These are phyloP conservation scores for Chionographis japonica DNA, from an alignment of 106 monocot species.

Conservation along the genomic window DNA sequence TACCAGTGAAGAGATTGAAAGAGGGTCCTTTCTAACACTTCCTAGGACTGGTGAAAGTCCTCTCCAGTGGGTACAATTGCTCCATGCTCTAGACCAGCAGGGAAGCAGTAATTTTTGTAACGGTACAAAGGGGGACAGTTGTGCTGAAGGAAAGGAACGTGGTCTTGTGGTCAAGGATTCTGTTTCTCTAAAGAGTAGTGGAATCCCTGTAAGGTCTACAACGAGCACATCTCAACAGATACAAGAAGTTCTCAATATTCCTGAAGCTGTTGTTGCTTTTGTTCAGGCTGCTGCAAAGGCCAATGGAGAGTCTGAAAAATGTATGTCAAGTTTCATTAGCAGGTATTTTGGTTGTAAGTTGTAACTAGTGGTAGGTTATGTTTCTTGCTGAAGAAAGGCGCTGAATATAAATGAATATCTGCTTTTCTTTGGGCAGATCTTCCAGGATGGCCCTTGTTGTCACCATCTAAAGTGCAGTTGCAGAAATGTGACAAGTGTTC, in stretches of 20 bases:
- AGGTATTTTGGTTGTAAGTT: slow-evolving; percentile 52
- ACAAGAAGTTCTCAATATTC: slow-evolving; percentile 38
- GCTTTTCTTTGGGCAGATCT: slow-evolving; percentile 45
- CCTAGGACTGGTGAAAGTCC: slow-evolving; percentile 45
- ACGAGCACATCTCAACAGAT: slow-evolving; percentile 37
- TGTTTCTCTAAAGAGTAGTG: slow-evolving; percentile 23
- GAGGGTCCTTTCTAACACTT: slow-evolving; percentile 50
- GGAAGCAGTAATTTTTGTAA: slow-evolving; percentile 29
- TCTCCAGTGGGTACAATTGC: slow-evolving; percentile 52
- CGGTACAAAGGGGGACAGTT: slow-evolving; percentile 18
- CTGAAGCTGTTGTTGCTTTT: slow-evolving; percentile 76
- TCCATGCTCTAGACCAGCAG: slow-evolving; percentile 56
- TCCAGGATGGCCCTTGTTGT: slow-evolving; percentile 84
- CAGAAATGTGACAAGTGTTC: slow-evolving; percentile 92
- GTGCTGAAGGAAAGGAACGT: slow-evolving; percentile 20
- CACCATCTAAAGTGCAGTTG: slow-evolving; percentile 61
- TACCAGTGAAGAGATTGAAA: slow-evolving; percentile 44
- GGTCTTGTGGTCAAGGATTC: slow-evolving; percentile 28
- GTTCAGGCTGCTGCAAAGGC: slow-evolving; percentile 74
- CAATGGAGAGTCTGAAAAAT: slow-evolving; percentile 87
- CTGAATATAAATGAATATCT: slow-evolving; percentile 12
- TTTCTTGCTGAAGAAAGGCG: slow-evolving; percentile 5
- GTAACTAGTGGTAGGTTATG: slow-evolving; percentile 43
- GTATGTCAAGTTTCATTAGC: slow-evolving; percentile 69
- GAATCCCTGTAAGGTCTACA: slow-evolving; percentile 16